Evolutionary conservation across 2,329 filamentous ascomycete genomes (phyloP), one percentile per base, ranked within the genome.

Genomic region (Fusarium napiforme): DNA sequence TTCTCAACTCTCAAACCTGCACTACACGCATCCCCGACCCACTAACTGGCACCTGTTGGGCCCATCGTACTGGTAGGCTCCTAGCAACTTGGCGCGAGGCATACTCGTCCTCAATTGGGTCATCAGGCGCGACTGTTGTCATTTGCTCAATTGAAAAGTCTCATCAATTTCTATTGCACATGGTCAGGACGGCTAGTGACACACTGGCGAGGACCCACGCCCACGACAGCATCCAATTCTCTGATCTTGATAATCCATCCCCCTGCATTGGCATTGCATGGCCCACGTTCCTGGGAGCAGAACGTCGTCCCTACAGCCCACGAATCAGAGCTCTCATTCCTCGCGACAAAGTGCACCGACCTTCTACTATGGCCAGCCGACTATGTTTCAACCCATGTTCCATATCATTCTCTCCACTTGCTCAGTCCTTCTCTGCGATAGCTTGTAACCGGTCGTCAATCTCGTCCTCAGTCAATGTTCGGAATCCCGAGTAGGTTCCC

Each of bases 391-490:
- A 63, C 42, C 63, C 63, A 67, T 75, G 59, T 69, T 67, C 73
- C 60, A 69, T 65, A 67, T 73, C 64, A 56, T 67, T 66, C 63
- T 64, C 60, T 67, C 57, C 67, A 62, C 50, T 79, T 71, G 78
- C 82, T 91, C 89, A 99, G 85, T 99, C 96, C 90, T 98, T 98
- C 89, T 99, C 96, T 67, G 95, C 95, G 83, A 99, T 99, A 64
- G 96, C 95, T 85, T 98, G 95, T 86, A 99, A 90, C 84, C 96
- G 91, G 85, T 98, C 96, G 80, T 99, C 96, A 83, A 99, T 98
- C 90, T 99, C 96, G 40, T 98, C 95, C 85, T 98, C 96, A 36
- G 93, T 97, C 83, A 99, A 88, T 77, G 92, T 93, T 82, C 95
- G 91, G 88, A 99, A 99, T 71, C 87, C 87, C 56, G 92, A 84